A percentile compares a stretch with the other conserved stretches of the same genome.
Conservation (phyloP, 495 filamentous ascomycete genomes). For the Cryomyces minteri region DNA sequence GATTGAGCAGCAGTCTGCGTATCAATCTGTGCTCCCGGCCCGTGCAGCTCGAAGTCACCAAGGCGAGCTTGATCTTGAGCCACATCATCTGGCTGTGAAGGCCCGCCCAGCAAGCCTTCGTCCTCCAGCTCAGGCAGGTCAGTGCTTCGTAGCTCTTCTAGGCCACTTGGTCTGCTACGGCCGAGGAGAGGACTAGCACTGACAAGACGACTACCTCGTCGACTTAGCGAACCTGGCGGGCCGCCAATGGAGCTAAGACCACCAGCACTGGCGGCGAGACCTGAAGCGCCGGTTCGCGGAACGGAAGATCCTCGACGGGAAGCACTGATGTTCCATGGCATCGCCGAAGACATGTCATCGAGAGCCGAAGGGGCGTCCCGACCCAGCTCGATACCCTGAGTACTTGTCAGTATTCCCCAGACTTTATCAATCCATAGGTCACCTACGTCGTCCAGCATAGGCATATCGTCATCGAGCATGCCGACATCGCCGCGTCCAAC, state of each 20-base stretch:
- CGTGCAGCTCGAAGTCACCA: constrained; percentile 25
- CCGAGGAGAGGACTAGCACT: constrained; percentile 43
- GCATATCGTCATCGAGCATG: constrained; percentile 17
- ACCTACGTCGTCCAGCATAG: constrained; percentile 9
- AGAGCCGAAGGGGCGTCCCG: constrained; percentile 38
- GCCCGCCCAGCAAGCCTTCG: background rate
- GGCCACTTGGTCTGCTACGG: constrained; percentile 19
- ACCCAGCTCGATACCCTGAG: constrained; percentile 37
- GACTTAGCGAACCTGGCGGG: constrained; percentile 9
- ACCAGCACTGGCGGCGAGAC: background rate
- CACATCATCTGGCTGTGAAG: background rate
- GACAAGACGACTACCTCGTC: constrained; percentile 29
- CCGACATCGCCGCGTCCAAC: constrained; percentile 16
- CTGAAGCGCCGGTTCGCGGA: constrained; percentile 16
- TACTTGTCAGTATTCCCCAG: constrained; percentile 1
- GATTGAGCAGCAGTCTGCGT: constrained; percentile 25
- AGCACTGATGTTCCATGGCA: constrained; percentile 55
- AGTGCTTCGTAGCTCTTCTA: background rate
- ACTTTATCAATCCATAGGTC: constrained; percentile 4
- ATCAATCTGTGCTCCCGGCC: constrained; percentile 25
- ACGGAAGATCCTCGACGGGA: constrained; percentile 35
- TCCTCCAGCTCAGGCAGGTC: background rate
- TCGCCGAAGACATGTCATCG: constrained; percentile 36
- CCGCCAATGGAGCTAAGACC: constrained; percentile 19
- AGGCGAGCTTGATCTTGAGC: background rate